phyloP scores from a whole-genome alignment of 225 moss, liverwort and hornwort genomes.

The Sphagnum tenellum region DNA sequence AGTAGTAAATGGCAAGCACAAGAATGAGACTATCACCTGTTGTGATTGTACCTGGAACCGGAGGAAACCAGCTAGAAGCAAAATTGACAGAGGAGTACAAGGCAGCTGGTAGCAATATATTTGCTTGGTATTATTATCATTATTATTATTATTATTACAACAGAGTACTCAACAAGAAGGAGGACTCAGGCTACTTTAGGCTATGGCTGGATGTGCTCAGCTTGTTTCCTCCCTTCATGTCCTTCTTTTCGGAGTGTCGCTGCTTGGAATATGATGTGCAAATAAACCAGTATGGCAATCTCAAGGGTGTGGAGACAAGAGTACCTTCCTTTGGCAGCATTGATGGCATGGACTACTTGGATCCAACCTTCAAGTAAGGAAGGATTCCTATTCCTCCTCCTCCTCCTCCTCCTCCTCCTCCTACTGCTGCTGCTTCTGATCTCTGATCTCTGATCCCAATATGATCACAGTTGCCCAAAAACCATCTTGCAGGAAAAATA shows the following conservation, averaged over 20 bases:
- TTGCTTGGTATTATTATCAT: no score
- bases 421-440: no score
- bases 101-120: slow-evolving; percentile 4
- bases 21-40: slow-evolving; percentile 20
- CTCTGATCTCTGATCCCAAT: no score
- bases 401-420: no score
- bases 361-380: slow-evolving; percentile 69
- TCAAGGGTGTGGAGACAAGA: slow-evolving; percentile 71
- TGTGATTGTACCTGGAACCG: slow-evolving; percentile 81
- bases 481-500: no score
- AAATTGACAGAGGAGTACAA: slow-evolving; percentile 56
- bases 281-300: slow-evolving; percentile 54
- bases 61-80: slow-evolving; percentile 84
- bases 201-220: slow-evolving; percentile 82
- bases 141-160: background rate
- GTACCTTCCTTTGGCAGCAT: slow-evolving; percentile 80
- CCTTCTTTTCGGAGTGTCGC: slow-evolving; percentile 73
- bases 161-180: slow-evolving; percentile 61
- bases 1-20: no score
- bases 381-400: no score
- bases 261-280: slow-evolving; percentile 57
- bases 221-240: slow-evolving; percentile 71
- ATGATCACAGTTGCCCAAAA: no score
- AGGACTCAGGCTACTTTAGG: slow-evolving; percentile 56
- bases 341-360: slow-evolving; percentile 71